Evolutionary conservation across 2,329 filamentous ascomycete genomes (phyloP).

Genomic region (Scedosporium boydii): DNA sequence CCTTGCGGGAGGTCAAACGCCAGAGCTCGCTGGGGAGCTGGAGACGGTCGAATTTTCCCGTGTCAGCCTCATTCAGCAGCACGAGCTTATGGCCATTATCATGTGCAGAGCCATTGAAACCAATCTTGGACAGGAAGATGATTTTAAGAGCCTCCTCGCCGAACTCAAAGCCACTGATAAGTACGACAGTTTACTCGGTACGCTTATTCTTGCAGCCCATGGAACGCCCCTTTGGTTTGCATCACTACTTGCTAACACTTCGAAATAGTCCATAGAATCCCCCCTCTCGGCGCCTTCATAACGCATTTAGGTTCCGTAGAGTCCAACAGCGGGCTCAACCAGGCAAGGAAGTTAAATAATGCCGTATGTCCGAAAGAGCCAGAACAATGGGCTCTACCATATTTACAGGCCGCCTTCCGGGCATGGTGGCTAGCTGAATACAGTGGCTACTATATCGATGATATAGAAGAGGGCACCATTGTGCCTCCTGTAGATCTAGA

Average conservation of each 20-base stretch:
- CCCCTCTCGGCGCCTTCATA: slow-evolving; percentile 67
- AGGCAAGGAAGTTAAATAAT: slow-evolving; percentile 61
- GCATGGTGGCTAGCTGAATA: slow-evolving; percentile 92
- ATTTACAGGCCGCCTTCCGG: slow-evolving; percentile 68
- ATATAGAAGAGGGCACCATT: slow-evolving; percentile 49
- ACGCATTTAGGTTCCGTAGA: slow-evolving; percentile 71
- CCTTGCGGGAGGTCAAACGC: slow-evolving; percentile 53
- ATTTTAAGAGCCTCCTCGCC: slow-evolving; percentile 65
- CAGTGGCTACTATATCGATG: slow-evolving; percentile 78
- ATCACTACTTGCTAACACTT: background rate
- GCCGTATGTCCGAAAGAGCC: slow-evolving; percentile 59
- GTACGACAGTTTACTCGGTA: slow-evolving; percentile 58
- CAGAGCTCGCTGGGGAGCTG: slow-evolving; percentile 48
- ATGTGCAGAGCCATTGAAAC: slow-evolving; percentile 70
- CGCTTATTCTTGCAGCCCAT: slow-evolving; percentile 14
- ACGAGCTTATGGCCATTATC: slow-evolving; percentile 79
- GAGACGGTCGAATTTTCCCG: slow-evolving; percentile 76
- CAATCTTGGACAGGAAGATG: slow-evolving; percentile 57
- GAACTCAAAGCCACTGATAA: slow-evolving; percentile 62
- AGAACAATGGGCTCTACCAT: slow-evolving; percentile 61
- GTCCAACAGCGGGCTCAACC: slow-evolving; percentile 54
- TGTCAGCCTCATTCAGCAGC: slow-evolving; percentile 73
- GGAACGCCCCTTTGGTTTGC: slow-evolving; percentile 4
- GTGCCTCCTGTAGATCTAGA: slow-evolving; percentile 53
- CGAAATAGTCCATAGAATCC: slow-evolving; percentile 64